Evolutionary conservation across 2,329 filamentous ascomycete genomes (phyloP).

Genomic region (Talaromyces sp.): DNA sequence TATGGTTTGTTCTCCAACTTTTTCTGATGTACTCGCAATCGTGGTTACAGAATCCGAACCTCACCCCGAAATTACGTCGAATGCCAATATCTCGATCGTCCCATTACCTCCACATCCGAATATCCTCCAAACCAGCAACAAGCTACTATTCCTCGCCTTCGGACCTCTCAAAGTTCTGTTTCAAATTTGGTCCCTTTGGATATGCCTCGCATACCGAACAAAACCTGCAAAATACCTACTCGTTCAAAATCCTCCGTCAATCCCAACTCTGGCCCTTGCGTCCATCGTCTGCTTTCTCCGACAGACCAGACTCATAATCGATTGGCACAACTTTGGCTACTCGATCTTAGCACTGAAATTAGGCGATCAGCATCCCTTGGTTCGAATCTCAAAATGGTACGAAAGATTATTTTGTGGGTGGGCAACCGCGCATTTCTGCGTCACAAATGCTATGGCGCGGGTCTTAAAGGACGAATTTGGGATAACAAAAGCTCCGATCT

Average conservation of each 20-base stretch:
- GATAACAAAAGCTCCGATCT: slow-evolving; percentile 57
- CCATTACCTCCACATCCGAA: slow-evolving; percentile 65
- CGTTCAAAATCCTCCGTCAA: slow-evolving; percentile 92
- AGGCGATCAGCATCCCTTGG: slow-evolving; percentile 65
- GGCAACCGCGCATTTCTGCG: slow-evolving; percentile 74
- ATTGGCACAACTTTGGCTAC: slow-evolving; percentile 99
- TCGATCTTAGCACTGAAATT: slow-evolving; percentile 75
- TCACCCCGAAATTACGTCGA: slow-evolving; percentile 70
- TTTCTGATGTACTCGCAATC: background rate
- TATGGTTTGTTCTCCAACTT: background rate
- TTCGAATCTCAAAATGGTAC: slow-evolving; percentile 70
- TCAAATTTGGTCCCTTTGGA: slow-evolving; percentile 70
- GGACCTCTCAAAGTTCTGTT: slow-evolving; percentile 82
- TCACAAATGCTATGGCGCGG: slow-evolving; percentile 81
- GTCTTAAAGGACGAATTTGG: slow-evolving; percentile 66
- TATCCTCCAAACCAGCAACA: slow-evolving; percentile 63
- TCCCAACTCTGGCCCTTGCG: slow-evolving; percentile 79
- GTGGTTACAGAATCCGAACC: slow-evolving; percentile 64
- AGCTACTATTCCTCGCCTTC: slow-evolving; percentile 69
- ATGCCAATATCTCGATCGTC: slow-evolving; percentile 66
- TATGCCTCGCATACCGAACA: slow-evolving; percentile 68
- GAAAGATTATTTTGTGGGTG: slow-evolving; percentile 67
- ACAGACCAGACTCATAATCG: slow-evolving; percentile 77
- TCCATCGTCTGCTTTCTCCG: slow-evolving; percentile 69
- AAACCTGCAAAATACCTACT: slow-evolving; percentile 79